Base-by-base conservation (phyloP, 78 protist genomes). In the Parvularia atlantis region DNA sequence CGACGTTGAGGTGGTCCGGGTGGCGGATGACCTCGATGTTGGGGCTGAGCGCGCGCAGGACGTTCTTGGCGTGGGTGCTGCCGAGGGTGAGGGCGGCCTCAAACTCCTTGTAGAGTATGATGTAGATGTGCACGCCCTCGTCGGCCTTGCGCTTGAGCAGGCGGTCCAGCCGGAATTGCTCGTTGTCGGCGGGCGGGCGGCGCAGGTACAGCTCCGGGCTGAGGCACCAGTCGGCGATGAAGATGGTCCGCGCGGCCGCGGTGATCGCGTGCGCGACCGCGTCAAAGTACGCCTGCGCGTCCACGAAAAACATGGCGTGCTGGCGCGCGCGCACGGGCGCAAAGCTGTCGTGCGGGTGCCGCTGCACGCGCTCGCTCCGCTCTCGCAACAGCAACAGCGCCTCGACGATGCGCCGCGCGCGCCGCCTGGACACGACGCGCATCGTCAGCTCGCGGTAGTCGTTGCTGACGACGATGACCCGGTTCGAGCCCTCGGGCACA, bases 31-130 rank as follows among this genome's bases (percentile, higher is more conserved):
- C 53, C 33, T 31, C 28, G 59, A 73, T 60, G 46, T 36, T 73
- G 13, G 6, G 16, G 61, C 10, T 9, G 41, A 13, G 43, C 33
- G 33, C 40, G 14, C 40, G 40, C 3, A 30, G 33, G 16, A 4
- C 14, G 33, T 4, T 57, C 61, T 57, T 57, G 26, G 61, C n/a
- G 28, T 59, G n/a, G 16, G 1, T 4, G 44, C 65, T 54, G 75
- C 56, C 37, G 52, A 54, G 30, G 44, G 44, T 24, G 39, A 69
- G 36, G 53, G 75, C 75, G 17, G 36, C 30, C 53, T 53, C 65
- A 14, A 69, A 5, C 37, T 80, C 77, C 69, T 83, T 77, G 77
- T 81, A 83, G 43, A 77, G 35, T 7, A 83, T 20, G 4, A 83
- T 13, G 28, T 50, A 71, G 11, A 83, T 39, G 28, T 66, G 63